A percentile compares a stretch with the other conserved stretches of the same genome.
Evolutionary conservation across 2,329 filamentous ascomycete species (phyloP).

Genomic region (Colletotrichum sp.): DNA sequence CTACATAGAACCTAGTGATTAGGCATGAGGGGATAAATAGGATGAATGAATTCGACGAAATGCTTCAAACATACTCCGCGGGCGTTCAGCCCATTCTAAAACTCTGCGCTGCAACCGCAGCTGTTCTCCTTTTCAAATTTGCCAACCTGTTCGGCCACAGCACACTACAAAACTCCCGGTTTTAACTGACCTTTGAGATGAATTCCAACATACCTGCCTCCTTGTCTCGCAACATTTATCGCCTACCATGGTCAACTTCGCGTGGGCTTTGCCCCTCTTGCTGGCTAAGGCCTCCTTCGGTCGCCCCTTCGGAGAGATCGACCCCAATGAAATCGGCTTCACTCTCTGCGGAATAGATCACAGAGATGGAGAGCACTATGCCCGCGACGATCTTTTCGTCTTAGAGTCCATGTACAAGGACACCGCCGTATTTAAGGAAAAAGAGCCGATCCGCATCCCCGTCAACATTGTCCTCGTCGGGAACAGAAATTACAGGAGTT

Average conservation of each 20-base stretch:
- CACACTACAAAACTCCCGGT: not conserved
- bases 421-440: not conserved
- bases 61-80: not conserved
- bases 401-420: not conserved
- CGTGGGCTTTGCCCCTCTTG: not conserved
- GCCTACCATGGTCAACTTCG: not conserved
- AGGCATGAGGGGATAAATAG: not conserved
- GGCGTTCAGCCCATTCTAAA: not conserved
- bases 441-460: not conserved
- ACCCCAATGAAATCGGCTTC: not conserved
- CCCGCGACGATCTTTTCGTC: not conserved
- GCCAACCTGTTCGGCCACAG: not conserved
- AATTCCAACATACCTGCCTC: not conserved
- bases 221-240: not conserved
- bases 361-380: not conserved
- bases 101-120: not conserved
- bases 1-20: not conserved
- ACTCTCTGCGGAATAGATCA: not conserved
- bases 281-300: not conserved
- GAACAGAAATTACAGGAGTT: not conserved
- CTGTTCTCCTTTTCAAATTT: not conserved
- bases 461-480: not conserved
- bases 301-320: not conserved
- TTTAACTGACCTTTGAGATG: not conserved
- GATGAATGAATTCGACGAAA: not conserved